These are phyloP conservation scores for Rheum nobile DNA, from an alignment of 148 eudicot genomes.

Conservation along the genomic window DNA sequence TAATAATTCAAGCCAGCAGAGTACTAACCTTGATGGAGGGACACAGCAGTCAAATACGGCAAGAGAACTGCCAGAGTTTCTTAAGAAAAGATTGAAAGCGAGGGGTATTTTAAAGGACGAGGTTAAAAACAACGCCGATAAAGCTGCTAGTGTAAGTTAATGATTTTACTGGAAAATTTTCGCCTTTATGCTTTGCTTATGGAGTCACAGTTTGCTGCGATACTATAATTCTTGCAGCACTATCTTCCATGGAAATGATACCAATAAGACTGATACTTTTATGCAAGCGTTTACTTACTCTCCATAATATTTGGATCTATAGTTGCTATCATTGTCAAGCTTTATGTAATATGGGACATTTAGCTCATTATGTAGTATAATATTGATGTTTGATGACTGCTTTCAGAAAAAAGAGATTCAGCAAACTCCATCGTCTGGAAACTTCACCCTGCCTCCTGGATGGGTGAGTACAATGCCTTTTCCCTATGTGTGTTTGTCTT, in stretches of 20 bases:
- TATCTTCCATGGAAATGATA: background rate
- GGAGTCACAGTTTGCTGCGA: background rate
- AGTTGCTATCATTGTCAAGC: background rate
- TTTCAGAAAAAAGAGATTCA: constrained; percentile 42
- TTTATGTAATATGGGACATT: background rate
- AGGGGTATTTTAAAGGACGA: constrained; percentile 78
- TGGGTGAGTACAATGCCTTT: constrained; percentile 51
- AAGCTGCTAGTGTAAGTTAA: constrained; percentile 33
- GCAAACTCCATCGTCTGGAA: constrained; percentile 24
- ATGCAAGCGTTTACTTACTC: background rate
- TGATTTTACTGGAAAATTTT: background rate
- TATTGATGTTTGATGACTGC: constrained; percentile 9
- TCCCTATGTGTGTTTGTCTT: background rate
- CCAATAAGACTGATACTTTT: background rate
- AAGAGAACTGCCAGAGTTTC: constrained; percentile 73
- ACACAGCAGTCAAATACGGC: constrained; percentile 29
- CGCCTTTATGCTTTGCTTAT: background rate
- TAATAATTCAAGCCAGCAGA: constrained; percentile 24
- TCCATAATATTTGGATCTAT: background rate
- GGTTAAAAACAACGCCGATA: constrained; percentile 19
- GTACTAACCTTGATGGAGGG: constrained; percentile 24
- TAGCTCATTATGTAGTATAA: background rate
- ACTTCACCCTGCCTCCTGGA: constrained; percentile 48
- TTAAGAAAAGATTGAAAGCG: constrained; percentile 73
- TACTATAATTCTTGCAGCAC: background rate